These are phyloP conservation scores for Sclerotinia spermophila DNA, from an alignment of 2,329 filamentous ascomycete genomes.

Conservation along the genomic window DNA sequence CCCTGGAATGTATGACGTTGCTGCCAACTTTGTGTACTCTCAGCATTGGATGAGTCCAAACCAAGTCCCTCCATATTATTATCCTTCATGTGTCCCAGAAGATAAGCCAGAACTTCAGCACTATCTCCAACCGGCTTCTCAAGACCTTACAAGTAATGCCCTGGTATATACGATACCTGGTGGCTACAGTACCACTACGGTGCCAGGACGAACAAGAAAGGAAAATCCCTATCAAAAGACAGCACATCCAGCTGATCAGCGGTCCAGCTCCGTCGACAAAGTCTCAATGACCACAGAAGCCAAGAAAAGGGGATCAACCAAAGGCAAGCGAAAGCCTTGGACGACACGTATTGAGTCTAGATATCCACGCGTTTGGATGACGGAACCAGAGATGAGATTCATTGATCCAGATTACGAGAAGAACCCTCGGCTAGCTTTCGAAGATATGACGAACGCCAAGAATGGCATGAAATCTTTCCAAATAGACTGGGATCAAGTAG, in stretches of 20 bases:
- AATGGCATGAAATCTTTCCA: neutral
- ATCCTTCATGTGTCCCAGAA: too few relatives aligned
- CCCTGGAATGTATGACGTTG: too few relatives aligned
- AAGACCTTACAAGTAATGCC: neutral
- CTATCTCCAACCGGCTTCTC: neutral
- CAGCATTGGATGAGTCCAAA: too few relatives aligned
- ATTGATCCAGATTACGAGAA: neutral
- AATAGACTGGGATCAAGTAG: neutral
- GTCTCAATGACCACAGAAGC: neutral
- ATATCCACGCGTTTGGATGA: neutral
- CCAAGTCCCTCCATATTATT: too few relatives aligned
- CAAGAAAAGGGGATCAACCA: neutral
- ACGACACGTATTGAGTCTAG: neutral
- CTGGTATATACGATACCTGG: too few relatives aligned
- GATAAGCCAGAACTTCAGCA: too few relatives aligned
- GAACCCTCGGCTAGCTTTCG: neutral
- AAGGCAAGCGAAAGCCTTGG: neutral
- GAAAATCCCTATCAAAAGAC: neutral
- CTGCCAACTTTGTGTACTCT: too few relatives aligned
- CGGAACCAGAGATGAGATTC: neutral
- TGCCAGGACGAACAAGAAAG: too few relatives aligned
- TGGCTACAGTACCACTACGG: too few relatives aligned
- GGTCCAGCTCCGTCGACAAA: fast-evolving
- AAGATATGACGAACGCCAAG: neutral
- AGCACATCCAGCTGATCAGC: fast-evolving